A percentile compares a stretch with the other conserved stretches of the same genome.
phyloP scores from a whole-genome alignment of 176 grass and related monocot genomes.

The Rhynchospora tenuis region DNA sequence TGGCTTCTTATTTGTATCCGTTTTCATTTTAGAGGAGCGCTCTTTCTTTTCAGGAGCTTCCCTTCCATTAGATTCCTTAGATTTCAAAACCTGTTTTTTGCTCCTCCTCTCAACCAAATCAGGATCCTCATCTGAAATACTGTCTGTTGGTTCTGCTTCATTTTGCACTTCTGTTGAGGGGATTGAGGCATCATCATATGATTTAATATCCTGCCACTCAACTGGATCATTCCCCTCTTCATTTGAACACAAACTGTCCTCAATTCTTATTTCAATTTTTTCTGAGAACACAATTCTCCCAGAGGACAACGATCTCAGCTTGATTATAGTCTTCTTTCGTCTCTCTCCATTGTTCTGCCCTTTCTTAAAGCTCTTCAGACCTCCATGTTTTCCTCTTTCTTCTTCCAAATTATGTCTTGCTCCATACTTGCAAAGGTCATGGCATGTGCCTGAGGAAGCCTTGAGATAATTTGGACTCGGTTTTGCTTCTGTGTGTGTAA shows the following conservation, averaged over 20 bases:
- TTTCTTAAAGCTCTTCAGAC: conserved; percentile 17
- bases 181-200: conserved; percentile 18
- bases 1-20: neutral
- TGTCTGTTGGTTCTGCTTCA: conserved; percentile 9
- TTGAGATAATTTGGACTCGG: conserved; percentile 39
- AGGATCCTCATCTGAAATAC: neutral
- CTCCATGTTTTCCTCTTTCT: neutral
- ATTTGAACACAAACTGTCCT: neutral
- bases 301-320: conserved; percentile 36
- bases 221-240: conserved; percentile 9
- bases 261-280: neutral
- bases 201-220: conserved; percentile 57
- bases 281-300: conserved; percentile 24
- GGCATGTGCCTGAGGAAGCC: conserved; percentile 52
- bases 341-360: neutral
- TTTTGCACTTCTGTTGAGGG: conserved; percentile 5
- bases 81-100: conserved; percentile 1
- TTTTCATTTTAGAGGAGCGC: neutral
- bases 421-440: conserved; percentile 65
- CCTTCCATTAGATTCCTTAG: conserved; percentile 5
- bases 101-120: neutral
- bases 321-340: conserved; percentile 19
- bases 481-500: conserved; percentile 6
- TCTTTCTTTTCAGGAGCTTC: conserved; percentile 4
- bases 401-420: conserved; percentile 27